Percentiles rank a stretch among this genome's conserved stretches.
These are phyloP conservation scores for Suillus subaureus DNA, from an alignment of 768 basidiomycete genomes.

Conservation along the genomic window DNA sequence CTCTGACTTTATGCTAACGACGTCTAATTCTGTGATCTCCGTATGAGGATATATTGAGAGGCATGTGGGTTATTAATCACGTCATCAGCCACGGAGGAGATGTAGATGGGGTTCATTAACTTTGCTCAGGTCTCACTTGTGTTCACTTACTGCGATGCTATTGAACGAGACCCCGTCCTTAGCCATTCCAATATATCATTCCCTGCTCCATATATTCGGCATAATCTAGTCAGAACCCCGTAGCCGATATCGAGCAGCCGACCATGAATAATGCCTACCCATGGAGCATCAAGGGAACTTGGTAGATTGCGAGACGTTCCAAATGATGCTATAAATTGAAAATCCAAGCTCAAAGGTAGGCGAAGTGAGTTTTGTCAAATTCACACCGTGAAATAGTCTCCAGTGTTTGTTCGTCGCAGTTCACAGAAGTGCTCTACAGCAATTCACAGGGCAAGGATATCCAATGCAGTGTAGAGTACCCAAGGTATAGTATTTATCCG, in stretches of 20 bases:
- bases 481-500: background rate
- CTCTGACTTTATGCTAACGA: background rate
- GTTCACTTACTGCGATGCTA: background rate
- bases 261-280: background rate
- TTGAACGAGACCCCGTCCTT: background rate
- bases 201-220: background rate
- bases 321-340: background rate
- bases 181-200: background rate
- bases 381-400: background rate
- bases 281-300: background rate
- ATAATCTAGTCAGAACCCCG: background rate
- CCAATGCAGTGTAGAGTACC: background rate
- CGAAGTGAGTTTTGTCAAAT: background rate
- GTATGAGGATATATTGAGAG: slow-evolving; percentile 4
- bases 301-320: background rate
- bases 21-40: background rate
- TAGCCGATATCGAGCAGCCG: background rate
- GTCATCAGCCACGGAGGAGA: background rate
- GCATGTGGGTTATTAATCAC: background rate
- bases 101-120: background rate
- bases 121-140: background rate
- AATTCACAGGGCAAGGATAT: background rate
- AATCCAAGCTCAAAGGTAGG: background rate
- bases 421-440: background rate
- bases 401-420: background rate